These are phyloP conservation scores for Lichtheimia hyalospora DNA, from an alignment of 371 early-diverging fungal genomes.

Conservation along the genomic window DNA sequence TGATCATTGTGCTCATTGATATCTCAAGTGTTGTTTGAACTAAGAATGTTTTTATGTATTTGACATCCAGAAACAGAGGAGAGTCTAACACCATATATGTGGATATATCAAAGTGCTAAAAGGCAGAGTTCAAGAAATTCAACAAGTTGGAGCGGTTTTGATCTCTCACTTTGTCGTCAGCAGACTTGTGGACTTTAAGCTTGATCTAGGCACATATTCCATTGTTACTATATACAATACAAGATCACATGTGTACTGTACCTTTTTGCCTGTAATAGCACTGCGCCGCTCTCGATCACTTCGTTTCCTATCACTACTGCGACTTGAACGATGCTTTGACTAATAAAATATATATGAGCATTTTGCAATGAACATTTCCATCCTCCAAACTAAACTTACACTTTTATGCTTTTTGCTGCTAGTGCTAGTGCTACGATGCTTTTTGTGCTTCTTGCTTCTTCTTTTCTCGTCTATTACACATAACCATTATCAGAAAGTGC, in stretches of 20 bases:
- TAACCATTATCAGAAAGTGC: not conserved
- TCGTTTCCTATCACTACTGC: not conserved
- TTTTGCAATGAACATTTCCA: not conserved
- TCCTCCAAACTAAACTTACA: conserved; percentile 5
- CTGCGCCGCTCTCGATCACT: conserved; percentile 20
- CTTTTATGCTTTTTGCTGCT: conserved; percentile 19
- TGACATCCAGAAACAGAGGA: not conserved
- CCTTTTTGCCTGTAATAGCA: conserved; percentile 36
- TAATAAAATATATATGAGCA: not conserved
- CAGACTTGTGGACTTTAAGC: conserved; percentile 30
- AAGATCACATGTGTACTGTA: conserved; percentile 7
- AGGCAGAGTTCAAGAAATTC: conserved; percentile 34
- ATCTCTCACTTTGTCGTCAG: conserved; percentile 29
- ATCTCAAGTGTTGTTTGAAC: too few relatives aligned
- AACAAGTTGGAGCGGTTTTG: conserved; percentile 33
- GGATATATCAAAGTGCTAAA: conserved; percentile 10
- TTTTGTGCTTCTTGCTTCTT: conserved; percentile 11
- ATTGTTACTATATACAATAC: not conserved
- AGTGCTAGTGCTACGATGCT: conserved; percentile 6
- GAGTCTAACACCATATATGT: not conserved
- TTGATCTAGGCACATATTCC: conserved; percentile 18
- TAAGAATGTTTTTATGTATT: too few relatives aligned
- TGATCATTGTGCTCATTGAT: too few relatives aligned
- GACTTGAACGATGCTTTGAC: conserved; percentile 5
- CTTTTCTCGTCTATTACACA: conserved; percentile 10